A percentile compares a stretch with the other conserved stretches of the same genome.
These are phyloP conservation scores for Carex cristatella DNA, from an alignment of 176 grass and related monocot genomes.

Conservation along the genomic window DNA sequence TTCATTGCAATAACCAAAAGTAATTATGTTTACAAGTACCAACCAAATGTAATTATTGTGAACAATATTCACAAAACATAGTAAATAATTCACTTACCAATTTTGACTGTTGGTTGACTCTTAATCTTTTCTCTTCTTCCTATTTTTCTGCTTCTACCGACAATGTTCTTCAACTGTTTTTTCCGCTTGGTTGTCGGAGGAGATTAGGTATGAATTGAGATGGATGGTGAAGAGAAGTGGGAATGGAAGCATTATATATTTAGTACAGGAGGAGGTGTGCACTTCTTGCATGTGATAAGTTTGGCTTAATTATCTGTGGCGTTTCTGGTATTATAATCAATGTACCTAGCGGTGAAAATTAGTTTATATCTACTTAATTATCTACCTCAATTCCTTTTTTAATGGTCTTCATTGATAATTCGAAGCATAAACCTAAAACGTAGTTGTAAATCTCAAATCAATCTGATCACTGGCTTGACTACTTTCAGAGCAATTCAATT, in stretches of 20 bases:
- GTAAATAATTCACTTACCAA: background rate
- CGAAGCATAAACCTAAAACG: too few relatives aligned
- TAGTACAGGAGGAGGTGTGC: background rate
- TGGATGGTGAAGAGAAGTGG: background rate
- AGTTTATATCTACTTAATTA: too few relatives aligned
- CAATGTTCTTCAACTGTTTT: background rate
- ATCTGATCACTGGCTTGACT: background rate
- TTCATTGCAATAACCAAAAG: background rate
- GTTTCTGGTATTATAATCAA: background rate
- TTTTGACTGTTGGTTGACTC: background rate
- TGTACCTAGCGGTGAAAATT: background rate
- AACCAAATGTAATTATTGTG: background rate
- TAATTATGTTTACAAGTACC: background rate
- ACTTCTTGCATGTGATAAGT: constrained; percentile 15
- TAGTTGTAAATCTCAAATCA: too few relatives aligned
- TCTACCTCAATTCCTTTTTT: background rate
- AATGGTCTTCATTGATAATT: background rate
- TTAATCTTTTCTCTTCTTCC: background rate
- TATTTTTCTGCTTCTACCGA: background rate
- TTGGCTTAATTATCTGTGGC: constrained; percentile 9
- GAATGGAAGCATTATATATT: background rate
- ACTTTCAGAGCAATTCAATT: background rate
- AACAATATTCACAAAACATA: background rate
- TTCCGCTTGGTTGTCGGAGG: background rate
- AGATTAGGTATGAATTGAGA: background rate